Base-by-base conservation (phyloP, 106 monocot genomes). In the Iris macrosiphon region DNA sequence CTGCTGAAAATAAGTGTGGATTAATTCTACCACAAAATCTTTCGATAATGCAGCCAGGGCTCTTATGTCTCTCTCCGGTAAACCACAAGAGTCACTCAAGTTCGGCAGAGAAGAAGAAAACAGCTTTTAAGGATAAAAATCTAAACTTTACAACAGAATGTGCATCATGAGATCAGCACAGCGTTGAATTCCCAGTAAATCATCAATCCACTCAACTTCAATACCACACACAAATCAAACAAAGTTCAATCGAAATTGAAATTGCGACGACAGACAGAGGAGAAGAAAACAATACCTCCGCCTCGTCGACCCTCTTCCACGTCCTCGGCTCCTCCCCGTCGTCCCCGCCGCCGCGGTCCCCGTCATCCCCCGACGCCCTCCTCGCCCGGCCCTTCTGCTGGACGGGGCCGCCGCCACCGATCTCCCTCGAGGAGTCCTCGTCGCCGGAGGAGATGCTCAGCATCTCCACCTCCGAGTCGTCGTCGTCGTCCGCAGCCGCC, bases 381-480 rank as follows among this genome's bases (percentile, higher is more conserved):
- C 64, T 65, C 17, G 48, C 73, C 44, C 63, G 51, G 0, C n/a
- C 62, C 2, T 58, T 64, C 15, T 72, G 49, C 0, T 40, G 21
- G 28, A 45, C 40, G 62, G 33, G 65, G 23, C 28, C 68, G 6
- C 52, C 41, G 2, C 31, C 48, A 15, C 24, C 60, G 17, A 71
- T 60, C 27, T 76, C 77, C 55, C 60, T 77, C 4, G 80, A 57
- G 27, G 71, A 49, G 15, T 90, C 96, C 72, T 96, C 96, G 27
- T 96, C 96, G 13, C 96, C 96, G 1, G 96, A 96, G 1, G 96
- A 96, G 34, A 96, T 96, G 49, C 90, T 90, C 57, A 96, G 66
- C 59, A 96, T 53, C 74, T 96, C 96, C 23, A 96, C 96, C 62
- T 96, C 90, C 23, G 96, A 98, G 46, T 98, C 96, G 13, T 98